Percentiles rank a stretch among this genome's conserved stretches.
These are phyloP conservation scores for Termitomyces sp. DNA, from an alignment of 768 basidiomycete species.

Conservation along the genomic window DNA sequence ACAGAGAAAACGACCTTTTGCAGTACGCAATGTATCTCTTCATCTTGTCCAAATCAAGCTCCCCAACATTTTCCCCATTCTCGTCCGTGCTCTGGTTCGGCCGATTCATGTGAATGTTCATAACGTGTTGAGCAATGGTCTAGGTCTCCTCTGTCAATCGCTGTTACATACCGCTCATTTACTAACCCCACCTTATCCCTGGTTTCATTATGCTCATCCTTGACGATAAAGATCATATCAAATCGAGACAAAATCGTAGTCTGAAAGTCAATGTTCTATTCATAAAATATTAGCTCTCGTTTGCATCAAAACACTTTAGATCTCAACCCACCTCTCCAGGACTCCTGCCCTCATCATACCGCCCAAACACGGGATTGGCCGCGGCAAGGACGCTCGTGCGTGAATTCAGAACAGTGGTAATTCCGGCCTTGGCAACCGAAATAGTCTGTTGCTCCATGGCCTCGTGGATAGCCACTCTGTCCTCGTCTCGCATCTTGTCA, in stretches of 20 bases:
- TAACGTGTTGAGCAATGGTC: conserved; percentile 96
- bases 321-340: conserved; percentile 76
- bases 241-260: conserved; percentile 98
- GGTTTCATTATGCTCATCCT: conserved; percentile 94
- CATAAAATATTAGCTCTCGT: neutral
- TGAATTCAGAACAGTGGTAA: conserved; percentile 96
- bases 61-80: conserved; percentile 67
- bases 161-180: neutral
- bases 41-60: conserved; percentile 98
- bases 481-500: conserved; percentile 99
- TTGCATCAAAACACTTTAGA: neutral
- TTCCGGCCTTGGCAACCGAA: conserved; percentile 98
- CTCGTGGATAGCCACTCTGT: conserved; percentile 98
- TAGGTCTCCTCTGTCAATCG: conserved; percentile 23
- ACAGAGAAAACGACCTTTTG: conserved; percentile 61
- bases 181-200: conserved; percentile 66
- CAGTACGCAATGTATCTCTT: conserved; percentile 95
- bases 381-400: conserved; percentile 95
- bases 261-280: conserved; percentile 92
- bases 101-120: conserved; percentile 98
- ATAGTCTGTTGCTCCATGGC: conserved; percentile 99
- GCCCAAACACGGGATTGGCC: conserved; percentile 96
- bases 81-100: conserved; percentile 62
- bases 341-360: conserved; percentile 95
- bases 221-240: conserved; percentile 99